Conservation (phyloP, 768 basidiomycete genomes). For the Boletus eberwhitei region DNA sequence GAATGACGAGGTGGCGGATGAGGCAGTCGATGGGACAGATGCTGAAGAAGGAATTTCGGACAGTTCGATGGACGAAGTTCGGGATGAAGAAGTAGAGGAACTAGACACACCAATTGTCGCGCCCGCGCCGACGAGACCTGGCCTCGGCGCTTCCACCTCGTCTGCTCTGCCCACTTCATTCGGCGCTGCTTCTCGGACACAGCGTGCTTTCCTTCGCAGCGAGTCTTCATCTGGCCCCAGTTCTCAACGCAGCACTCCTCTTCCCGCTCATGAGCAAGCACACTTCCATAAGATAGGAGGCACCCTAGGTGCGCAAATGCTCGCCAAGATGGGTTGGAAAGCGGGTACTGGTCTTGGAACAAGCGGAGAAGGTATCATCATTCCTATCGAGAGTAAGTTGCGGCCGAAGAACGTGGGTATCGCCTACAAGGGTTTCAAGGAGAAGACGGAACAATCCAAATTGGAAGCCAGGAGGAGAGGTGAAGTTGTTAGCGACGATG, state of each 20-base stretch:
- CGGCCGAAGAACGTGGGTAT: constrained; percentile 87
- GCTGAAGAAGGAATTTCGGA: constrained; percentile 34
- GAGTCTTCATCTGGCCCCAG: constrained; percentile 38
- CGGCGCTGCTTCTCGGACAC: constrained; percentile 36
- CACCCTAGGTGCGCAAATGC: constrained; percentile 83
- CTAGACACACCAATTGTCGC: constrained; percentile 30
- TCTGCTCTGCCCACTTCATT: constrained; percentile 36
- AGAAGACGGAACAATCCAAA: constrained; percentile 84
- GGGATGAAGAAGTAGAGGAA: constrained; percentile 35
- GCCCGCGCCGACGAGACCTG: constrained; percentile 16
- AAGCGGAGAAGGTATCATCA: constrained; percentile 77
- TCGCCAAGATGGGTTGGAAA: constrained; percentile 96
- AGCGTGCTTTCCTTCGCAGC: constrained; percentile 56
- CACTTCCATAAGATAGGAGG: constrained; percentile 81
- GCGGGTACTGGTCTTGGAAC: constrained; percentile 76
- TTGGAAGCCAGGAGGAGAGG: constrained; percentile 74
- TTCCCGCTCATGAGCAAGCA: constrained; percentile 63
- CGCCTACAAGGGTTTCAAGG: constrained; percentile 81
- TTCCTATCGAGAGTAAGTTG: constrained; percentile 80
- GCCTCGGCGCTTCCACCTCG: constrained; percentile 25
- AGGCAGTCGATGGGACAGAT: constrained; percentile 35
- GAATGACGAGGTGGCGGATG: constrained; percentile 35
- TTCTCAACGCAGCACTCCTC: constrained; percentile 43
- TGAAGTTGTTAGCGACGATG: constrained; percentile 72
- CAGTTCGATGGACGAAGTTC: constrained; percentile 31